Evolutionary conservation across 257 asterid genomes (phyloP).

Genomic region (Solanum bulbocastanum): DNA sequence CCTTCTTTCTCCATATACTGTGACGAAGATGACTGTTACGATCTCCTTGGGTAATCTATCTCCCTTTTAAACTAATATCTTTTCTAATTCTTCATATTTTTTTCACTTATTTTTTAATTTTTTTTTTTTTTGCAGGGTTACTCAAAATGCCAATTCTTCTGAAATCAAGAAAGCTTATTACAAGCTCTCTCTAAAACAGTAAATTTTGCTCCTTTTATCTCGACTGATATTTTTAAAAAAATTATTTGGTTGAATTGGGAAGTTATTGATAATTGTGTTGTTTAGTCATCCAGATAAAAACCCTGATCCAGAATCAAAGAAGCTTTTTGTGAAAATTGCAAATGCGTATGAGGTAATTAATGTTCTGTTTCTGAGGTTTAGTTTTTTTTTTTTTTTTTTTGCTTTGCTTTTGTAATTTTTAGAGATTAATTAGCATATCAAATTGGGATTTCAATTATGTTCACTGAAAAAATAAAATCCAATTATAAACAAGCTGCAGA

Average conservation of each 20-base stretch:
- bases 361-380: not conserved
- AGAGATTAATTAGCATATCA: not conserved
- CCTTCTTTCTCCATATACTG: constrained; percentile 81
- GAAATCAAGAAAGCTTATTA: constrained; percentile 40
- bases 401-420: not conserved
- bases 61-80: not conserved
- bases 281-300: constrained; percentile 91
- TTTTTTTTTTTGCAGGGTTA: constrained; percentile 23
- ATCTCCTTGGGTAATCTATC: constrained; percentile 62
- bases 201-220: not conserved
- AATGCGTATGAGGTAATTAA: constrained; percentile 82
- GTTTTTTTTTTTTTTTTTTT: not conserved
- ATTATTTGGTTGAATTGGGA: not conserved
- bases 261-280: not conserved
- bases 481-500: not conserved
- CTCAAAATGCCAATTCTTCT: constrained; percentile 33
- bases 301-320: constrained; percentile 84
- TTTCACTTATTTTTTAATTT: not conserved
- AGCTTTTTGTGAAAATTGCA: constrained; percentile 69
- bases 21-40: constrained; percentile 92
- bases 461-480: not conserved
- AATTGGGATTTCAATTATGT: not conserved
- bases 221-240: not conserved
- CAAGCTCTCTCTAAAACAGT: constrained; percentile 78
- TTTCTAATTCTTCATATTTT: not conserved